Conservation (phyloP, 345 rosid species). For the Citropsis articulata region DNA sequence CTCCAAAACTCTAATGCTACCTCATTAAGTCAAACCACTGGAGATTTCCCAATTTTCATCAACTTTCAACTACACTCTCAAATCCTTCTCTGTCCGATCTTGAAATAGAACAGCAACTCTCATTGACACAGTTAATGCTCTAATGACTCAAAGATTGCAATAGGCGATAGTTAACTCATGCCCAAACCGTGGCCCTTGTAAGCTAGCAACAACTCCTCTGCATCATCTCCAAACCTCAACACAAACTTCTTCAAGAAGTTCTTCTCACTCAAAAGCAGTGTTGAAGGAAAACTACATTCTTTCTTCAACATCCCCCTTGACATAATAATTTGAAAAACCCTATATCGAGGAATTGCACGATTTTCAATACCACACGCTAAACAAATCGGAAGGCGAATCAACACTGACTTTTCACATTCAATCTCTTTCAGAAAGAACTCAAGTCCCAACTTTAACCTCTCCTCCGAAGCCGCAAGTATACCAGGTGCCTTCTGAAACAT, state of each 20-base stretch:
- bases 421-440: constrained; percentile 26
- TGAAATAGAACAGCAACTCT: not conserved
- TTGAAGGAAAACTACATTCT: constrained; percentile 7
- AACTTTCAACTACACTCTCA: no score
- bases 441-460: constrained; percentile 31
- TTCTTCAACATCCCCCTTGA: constrained; percentile 30
- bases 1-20: no score
- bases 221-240: constrained; percentile 25
- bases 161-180: no score
- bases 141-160: not conserved
- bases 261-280: constrained; percentile 10
- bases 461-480: constrained; percentile 24
- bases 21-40: no score
- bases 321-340: constrained; percentile 30
- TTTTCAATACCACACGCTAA: constrained; percentile 34
- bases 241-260: constrained; percentile 32
- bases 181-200: constrained; percentile 22
- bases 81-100: no score
- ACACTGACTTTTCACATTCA: constrained; percentile 19
- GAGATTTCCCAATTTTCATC: no score
- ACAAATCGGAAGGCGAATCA: not conserved
- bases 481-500: constrained; percentile 34
- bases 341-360: constrained; percentile 35
- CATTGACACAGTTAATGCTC: not conserved
- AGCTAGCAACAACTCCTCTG: constrained; percentile 29